Conservation (phyloP, 1,139 yeast genomes). For the Suhomyces yuchorum region DNA sequence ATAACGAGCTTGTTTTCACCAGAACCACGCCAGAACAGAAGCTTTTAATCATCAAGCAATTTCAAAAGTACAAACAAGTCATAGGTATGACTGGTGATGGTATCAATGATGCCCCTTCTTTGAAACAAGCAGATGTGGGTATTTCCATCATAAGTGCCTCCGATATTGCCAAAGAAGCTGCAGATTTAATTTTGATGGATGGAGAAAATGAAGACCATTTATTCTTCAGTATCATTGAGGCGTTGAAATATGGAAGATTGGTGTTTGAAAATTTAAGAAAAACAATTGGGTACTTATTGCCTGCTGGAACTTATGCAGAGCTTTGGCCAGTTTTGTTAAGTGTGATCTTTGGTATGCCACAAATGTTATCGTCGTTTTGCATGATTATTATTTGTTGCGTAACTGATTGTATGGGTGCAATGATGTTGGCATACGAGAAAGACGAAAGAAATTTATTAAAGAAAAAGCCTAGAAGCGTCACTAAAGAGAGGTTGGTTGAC, state of each 20-base stretch:
- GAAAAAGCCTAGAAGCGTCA: slow-evolving; percentile 46
- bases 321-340: slow-evolving; percentile 55
- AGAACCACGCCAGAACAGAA: slow-evolving; percentile 60
- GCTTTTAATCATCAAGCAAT: slow-evolving; percentile 49
- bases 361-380: slow-evolving; percentile 50
- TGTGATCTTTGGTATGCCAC: slow-evolving; percentile 53
- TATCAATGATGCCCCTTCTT: slow-evolving; percentile 55
- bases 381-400: slow-evolving; percentile 55
- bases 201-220: slow-evolving; percentile 27
- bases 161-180: slow-evolving; percentile 61
- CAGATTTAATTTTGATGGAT: slow-evolving; percentile 48
- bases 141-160: slow-evolving; percentile 54
- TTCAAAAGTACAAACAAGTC: slow-evolving; percentile 45
- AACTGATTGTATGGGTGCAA: slow-evolving; percentile 51
- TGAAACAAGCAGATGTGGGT: slow-evolving; percentile 55
- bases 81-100: slow-evolving; percentile 60
- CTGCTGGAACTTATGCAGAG: slow-evolving; percentile 58
- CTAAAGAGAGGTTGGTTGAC: slow-evolving; percentile 48
- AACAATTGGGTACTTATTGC: slow-evolving; percentile 51
- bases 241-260: slow-evolving; percentile 49
- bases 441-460: slow-evolving; percentile 47
- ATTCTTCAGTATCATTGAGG: slow-evolving; percentile 51
- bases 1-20: slow-evolving; percentile 51
- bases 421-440: slow-evolving; percentile 47
- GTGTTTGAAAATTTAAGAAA: slow-evolving; percentile 56